Evolutionary conservation across 129 eudicot species (phyloP).

Genomic region (Silybum marianum): DNA sequence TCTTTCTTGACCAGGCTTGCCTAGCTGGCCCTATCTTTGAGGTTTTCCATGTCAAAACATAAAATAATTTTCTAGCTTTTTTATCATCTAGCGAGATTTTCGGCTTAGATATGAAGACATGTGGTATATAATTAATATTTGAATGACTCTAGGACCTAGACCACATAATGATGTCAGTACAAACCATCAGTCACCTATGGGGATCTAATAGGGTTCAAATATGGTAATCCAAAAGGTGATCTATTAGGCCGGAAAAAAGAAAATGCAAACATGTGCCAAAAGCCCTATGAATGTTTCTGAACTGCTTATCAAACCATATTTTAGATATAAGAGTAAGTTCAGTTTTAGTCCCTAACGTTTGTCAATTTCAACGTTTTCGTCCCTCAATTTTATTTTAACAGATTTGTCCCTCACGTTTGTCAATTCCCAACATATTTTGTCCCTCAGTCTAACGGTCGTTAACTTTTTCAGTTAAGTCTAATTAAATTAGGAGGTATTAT

Average conservation of each 20-base stretch:
- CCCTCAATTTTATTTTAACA: no score
- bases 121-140: background rate
- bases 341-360: no score
- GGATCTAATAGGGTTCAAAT: background rate
- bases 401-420: no score
- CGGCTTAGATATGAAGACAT: background rate
- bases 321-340: background rate
- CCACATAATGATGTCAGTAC: background rate
- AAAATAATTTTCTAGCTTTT: background rate
- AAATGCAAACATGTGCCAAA: background rate
- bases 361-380: no score
- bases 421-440: no score
- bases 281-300: background rate
- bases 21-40: slow-evolving; percentile 1
- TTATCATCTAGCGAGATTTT: background rate
- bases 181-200: background rate
- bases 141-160: background rate
- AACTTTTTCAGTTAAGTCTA: no score
- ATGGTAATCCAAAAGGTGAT: background rate
- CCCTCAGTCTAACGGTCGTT: no score
- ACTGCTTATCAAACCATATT: background rate
- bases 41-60: slow-evolving; percentile 8
- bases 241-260: background rate
- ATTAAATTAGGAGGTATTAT: no score
- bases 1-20: background rate